Percentiles rank a stretch among this genome's conserved stretches.
phyloP scores from a whole-genome alignment of 2,329 filamentous ascomycete genomes.

The Aaosphaeria arxii region DNA sequence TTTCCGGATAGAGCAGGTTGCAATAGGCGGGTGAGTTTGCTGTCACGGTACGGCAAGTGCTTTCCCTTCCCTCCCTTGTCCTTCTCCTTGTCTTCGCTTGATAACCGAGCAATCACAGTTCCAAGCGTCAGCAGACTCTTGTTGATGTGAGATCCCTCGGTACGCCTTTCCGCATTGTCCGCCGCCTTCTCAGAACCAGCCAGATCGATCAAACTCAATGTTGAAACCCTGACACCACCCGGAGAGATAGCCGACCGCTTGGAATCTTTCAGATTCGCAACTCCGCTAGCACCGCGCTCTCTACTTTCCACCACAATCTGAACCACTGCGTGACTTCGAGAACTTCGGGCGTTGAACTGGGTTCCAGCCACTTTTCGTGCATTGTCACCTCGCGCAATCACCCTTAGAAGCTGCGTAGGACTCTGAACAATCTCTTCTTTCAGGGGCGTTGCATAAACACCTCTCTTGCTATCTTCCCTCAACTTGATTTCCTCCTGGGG shows the following conservation, averaged over 20 bases:
- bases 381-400: slow-evolving; percentile 92
- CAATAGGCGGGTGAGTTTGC: slow-evolving; percentile 88
- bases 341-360: slow-evolving; percentile 95
- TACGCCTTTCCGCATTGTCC: slow-evolving; percentile 88
- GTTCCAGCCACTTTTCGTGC: slow-evolving; percentile 88
- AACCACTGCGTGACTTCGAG: slow-evolving; percentile 95
- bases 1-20: slow-evolving; percentile 91
- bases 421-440: slow-evolving; percentile 99
- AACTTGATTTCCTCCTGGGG: slow-evolving; percentile 94
- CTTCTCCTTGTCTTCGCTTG: slow-evolving; percentile 79
- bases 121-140: slow-evolving; percentile 94
- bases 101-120: slow-evolving; percentile 91
- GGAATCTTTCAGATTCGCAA: slow-evolving; percentile 38
- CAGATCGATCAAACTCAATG: slow-evolving; percentile 90
- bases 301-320: slow-evolving; percentile 98
- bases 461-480: slow-evolving; percentile 91
- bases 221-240: slow-evolving; percentile 92
- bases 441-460: slow-evolving; percentile 91
- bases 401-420: slow-evolving; percentile 87
- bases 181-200: slow-evolving; percentile 95
- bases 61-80: slow-evolving; percentile 88
- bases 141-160: slow-evolving; percentile 97
- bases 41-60: slow-evolving; percentile 94
- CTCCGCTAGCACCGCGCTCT: slow-evolving; percentile 67
- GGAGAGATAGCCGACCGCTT: slow-evolving; percentile 51